Percentiles rank a stretch among this genome's conserved stretches.
Conservation (phyloP, 441 rosid genomes). For the Biscutella laevigata region DNA sequence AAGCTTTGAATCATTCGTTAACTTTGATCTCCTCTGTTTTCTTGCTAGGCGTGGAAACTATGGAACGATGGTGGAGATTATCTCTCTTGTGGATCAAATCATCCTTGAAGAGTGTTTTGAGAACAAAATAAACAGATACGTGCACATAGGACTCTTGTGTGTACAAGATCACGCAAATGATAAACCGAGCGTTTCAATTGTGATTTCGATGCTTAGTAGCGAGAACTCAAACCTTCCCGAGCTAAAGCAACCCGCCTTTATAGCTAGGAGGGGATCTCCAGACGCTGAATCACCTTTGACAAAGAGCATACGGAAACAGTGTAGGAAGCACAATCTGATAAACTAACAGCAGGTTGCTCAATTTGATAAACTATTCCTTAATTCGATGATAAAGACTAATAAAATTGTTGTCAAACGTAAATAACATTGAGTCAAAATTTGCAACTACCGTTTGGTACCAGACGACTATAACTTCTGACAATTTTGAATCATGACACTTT, state of each 20-base stretch:
- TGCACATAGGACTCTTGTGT: conserved; percentile 45
- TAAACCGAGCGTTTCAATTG: conserved; percentile 32
- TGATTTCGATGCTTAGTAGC: conserved; percentile 35
- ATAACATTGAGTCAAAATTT: too few relatives aligned
- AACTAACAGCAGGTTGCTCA: too few relatives aligned
- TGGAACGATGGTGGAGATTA: conserved; percentile 36
- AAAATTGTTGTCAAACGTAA: too few relatives aligned
- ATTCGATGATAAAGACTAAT: too few relatives aligned
- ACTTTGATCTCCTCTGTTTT: background rate
- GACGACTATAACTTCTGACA: too few relatives aligned
- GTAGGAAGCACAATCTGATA: conserved; percentile 9
- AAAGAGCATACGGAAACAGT: background rate
- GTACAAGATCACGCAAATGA: conserved; percentile 39
- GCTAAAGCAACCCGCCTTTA: conserved; percentile 16
- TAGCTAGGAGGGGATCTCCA: conserved; percentile 26
- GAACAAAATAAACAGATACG: conserved; percentile 28
- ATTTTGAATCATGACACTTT: too few relatives aligned
- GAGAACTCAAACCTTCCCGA: conserved; percentile 23
- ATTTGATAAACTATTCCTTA: too few relatives aligned
- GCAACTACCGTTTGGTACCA: too few relatives aligned
- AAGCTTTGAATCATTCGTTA: background rate
- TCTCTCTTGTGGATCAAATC: conserved; percentile 18
- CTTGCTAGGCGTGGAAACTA: background rate
- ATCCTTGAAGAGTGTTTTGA: conserved; percentile 3
- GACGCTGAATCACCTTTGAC: conserved; percentile 25